A percentile compares a stretch with the other conserved stretches of the same genome.
Evolutionary conservation across 2,329 filamentous ascomycete species (phyloP).

Genomic region (Alternaria tenuissima): DNA sequence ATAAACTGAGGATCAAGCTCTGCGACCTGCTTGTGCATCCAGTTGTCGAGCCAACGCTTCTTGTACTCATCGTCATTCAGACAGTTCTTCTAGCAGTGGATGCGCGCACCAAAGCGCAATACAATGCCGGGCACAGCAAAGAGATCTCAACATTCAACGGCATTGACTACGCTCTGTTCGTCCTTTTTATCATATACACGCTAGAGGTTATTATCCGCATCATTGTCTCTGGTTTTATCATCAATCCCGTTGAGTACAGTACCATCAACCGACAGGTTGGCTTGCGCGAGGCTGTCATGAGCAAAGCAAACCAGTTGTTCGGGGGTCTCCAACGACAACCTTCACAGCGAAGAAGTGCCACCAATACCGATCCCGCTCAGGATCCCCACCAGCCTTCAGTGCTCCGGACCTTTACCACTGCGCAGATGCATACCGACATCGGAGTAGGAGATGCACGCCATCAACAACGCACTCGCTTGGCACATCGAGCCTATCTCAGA

Average conservation of each 20-base stretch:
- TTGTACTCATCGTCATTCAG: slow-evolving; percentile 88
- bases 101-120: slow-evolving; percentile 74
- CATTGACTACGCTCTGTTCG: slow-evolving; percentile 83
- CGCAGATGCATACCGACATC: slow-evolving; percentile 65
- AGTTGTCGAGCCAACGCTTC: slow-evolving; percentile 83
- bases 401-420: slow-evolving; percentile 76
- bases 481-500: slow-evolving; percentile 88
- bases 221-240: slow-evolving; percentile 90
- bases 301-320: slow-evolving; percentile 81
- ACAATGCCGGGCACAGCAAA: slow-evolving; percentile 57
- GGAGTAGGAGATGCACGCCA: slow-evolving; percentile 71
- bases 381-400: slow-evolving; percentile 67
- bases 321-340: slow-evolving; percentile 75
- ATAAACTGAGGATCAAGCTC: slow-evolving; percentile 73
- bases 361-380: slow-evolving; percentile 41
- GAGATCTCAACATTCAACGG: slow-evolving; percentile 71
- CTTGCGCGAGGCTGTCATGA: slow-evolving; percentile 74
- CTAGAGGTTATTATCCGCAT: slow-evolving; percentile 82
- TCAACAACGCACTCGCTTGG: slow-evolving; percentile 83
- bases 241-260: slow-evolving; percentile 92
- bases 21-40: slow-evolving; percentile 88
- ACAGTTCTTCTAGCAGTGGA: slow-evolving; percentile 88
- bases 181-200: slow-evolving; percentile 88
- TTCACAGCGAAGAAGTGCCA: slow-evolving; percentile 64
- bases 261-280: slow-evolving; percentile 83